Evolutionary conservation across 805 yeast species (phyloP), one percentile per base, ranked within the genome.

Genomic region (Starmerella ratchasimensis): DNA sequence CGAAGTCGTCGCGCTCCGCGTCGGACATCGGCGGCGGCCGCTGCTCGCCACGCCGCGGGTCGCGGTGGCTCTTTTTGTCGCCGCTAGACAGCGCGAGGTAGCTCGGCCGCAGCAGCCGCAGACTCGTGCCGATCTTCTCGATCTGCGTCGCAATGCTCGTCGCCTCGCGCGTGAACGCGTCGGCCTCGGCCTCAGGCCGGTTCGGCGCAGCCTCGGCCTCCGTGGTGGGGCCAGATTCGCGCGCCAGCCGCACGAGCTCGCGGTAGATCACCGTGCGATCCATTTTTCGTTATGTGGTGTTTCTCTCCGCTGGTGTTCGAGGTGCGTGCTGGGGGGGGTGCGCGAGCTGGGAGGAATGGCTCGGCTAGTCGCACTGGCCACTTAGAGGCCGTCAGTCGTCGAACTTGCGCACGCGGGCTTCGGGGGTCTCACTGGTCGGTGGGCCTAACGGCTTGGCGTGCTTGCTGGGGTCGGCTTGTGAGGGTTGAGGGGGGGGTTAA

Each of bases 1-100:
- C 66, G 20, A 61, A 53, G 23, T 59, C 62, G 45, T 61, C 63
- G 18, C 58, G 44, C 31, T 62, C 61, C 15, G 51, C 43, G 20
- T 59, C 62, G 9, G 58, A 52, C 43, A 62, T 38, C 26, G 43
- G 45, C 29, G 41, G 35, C 3, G 50, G 45, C 50, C 52, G 5
- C 45, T 22, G 22, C 50, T 41, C 2, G 59, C 56, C n/a, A 24
- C 13, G n/a, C n/a, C 11, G 13, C 27, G 11, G n/a, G 27, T 24
- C n/a, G n/a, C n/a, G n/a, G n/a, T n/a, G n/a, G n/a, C n/a, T n/a
- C n/a, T n/a, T n/a, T n/a, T n/a, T n/a, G n/a, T n/a, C n/a, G n/a
- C n/a, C n/a, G n/a, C n/a, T n/a, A n/a, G n/a, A n/a, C n/a, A 29
- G 32, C 8, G 32, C 32, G 13, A 59, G 45, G 37, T 59, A 59